A percentile compares a stretch with the other conserved stretches of the same genome.
Evolutionary conservation across 106 monocot species (phyloP).

Genomic region (Dioscorea alata): DNA sequence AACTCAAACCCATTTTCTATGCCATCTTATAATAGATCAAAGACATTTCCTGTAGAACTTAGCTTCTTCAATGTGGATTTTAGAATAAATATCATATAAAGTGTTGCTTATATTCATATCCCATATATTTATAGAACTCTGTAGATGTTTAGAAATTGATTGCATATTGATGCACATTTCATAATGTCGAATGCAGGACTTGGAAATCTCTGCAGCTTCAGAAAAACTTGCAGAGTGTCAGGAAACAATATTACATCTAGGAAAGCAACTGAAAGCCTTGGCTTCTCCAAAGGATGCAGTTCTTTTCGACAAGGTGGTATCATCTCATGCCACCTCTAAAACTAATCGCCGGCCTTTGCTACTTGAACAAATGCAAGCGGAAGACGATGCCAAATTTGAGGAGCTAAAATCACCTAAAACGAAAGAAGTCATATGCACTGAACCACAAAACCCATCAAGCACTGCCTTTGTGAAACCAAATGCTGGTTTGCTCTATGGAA

Average conservation of each 20-base stretch:
- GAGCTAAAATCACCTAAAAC: constrained; percentile 27
- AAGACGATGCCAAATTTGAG: constrained; percentile 18
- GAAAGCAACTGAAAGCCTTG: constrained; percentile 65
- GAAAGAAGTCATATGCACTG: constrained; percentile 39
- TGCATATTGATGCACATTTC: no score
- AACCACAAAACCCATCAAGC: constrained; percentile 3
- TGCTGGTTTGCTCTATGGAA: constrained; percentile 8
- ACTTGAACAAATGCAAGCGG: constrained; percentile 26
- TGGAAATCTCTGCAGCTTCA: constrained; percentile 56
- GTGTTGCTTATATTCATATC: no score
- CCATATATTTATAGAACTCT: no score
- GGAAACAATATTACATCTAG: constrained; percentile 55
- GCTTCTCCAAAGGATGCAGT: constrained; percentile 58
- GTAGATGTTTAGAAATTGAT: no score
- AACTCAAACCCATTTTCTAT: no score
- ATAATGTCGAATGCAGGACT: constrained; percentile 25
- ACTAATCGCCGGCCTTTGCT: constrained; percentile 5
- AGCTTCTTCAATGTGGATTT: no score
- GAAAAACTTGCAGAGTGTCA: constrained; percentile 74
- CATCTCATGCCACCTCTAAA: constrained; percentile 4
- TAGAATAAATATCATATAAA: no score
- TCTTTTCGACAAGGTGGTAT: constrained; percentile 44
- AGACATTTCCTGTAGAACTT: no score
- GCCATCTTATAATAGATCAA: no score
- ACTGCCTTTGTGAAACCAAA: constrained; percentile 3